Evolutionary conservation across 371 early-diverging fungal species (phyloP), one percentile per base, ranked within the genome.

Genomic region (Nematocida displodere): DNA sequence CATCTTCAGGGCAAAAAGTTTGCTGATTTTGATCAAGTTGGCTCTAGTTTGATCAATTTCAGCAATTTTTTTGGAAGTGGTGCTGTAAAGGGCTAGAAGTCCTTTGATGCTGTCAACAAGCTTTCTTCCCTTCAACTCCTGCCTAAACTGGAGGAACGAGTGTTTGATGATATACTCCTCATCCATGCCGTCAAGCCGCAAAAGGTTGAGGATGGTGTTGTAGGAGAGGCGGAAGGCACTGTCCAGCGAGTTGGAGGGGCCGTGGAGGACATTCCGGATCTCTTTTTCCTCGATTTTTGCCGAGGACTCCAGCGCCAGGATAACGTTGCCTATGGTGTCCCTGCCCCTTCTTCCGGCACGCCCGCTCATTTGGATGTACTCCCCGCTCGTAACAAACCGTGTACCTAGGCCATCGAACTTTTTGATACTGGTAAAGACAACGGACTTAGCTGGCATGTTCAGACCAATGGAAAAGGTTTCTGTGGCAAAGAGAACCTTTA

Each of bases 391-490:
- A 40, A 98, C 87, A 88, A 91, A 90, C 64, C 99, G 88, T 26
- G 82, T 85, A 36, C 86, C 85, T 66, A 88, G 87, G 61, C 98
- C 98, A 83, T 99, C 99, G 82, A 89, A 97, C 79, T 99, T 99
- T 77, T 90, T 89, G 11, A 95, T 91, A 61, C 88, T 86, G 0
- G 97, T 95, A 80, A 99, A 99, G 1, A 97, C 91, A 15, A 97
- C 98, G 0, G 96, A 95, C 80, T 93, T 93, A 59, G 98, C 97
- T 42, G 99, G 99, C 97, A 99, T 97, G 86, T 99, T 99, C 54
- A 99, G 82, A 49, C 99, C 99, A 81, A 99, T 99, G 3, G 99
- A 94, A 85, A 99, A 99, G 0, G 99, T 97, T 82, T 99, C 99
- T 0, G 99, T 99, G 39, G 98, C 98, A 88, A 99, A 97, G 39